Base-by-base conservation (phyloP, 2,329 filamentous ascomycete genomes). In the Aspergillus pseudoviridinutans region DNA sequence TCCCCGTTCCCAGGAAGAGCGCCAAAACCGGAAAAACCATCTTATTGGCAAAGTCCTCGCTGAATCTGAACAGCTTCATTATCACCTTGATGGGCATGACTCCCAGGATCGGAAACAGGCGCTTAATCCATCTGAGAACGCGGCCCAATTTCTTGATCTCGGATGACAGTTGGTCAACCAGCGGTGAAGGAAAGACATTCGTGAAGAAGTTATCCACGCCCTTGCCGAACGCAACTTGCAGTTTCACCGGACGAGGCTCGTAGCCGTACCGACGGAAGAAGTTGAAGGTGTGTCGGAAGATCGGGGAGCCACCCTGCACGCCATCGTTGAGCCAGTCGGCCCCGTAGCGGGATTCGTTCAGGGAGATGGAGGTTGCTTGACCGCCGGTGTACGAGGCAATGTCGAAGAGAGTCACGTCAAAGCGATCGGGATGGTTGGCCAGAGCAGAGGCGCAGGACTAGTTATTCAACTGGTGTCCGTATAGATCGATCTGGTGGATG, bases 21-120 rank as follows among this genome's bases (percentile, higher is more conserved):
- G 88, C 88, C 32, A 90, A 83, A 69, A 91, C 83, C 0, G 88
- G 88, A 57, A 89, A 79, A 0, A 88, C 85, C 72, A 91, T 86
- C 38, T 84, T 85, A 66, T 91, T 86, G 17, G 82, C 83, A 67
- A 91, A 92, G 55, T 89, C 87, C 9, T 83, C 79, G 56, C 80
- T 86, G 73, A 91, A 91, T 56, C 84, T 76, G 71, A 89, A 90
- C 52, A 90, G 71, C 56, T 83, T 83, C 64, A 91, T 78, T 69
- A 91, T 80, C 35, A 85, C 72, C 58, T 84, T 85, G 65, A 91
- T 85, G 0, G 77, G 84, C 28, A 86, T 67, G 7, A 86, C 63
- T 0, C 81, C 82, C 58, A 86, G 80, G 55, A 86, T 68, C 2
- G 84, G 64, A 71, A 85, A 81, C 51, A 84, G 78, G 64, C 75